Evolutionary conservation across 805 yeast genomes (phyloP), one percentile per base, ranked within the genome.

Genomic region (Candida odintsovae): DNA sequence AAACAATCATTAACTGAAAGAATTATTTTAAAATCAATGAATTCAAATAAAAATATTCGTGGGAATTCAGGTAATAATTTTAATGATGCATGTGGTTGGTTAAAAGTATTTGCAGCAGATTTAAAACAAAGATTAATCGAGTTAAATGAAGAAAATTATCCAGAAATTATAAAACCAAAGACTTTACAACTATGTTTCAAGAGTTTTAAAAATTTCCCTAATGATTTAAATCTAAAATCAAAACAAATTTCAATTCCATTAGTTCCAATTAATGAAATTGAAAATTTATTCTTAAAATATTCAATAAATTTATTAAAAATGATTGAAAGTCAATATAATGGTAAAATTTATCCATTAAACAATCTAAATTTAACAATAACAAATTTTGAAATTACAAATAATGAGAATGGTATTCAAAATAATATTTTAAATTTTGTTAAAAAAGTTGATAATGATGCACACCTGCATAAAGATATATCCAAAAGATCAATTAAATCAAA

Each of bases 31-130:
- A 88, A 90, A 60, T 82, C 95, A 0, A 92, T 94, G 98, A 82
- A 82, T 66, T 84, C 97, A 0, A 82, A 82, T 42, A 94, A 94
- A 61, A 88, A 90, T 59, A 83, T 92, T 63, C 65, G 82, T 42
- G 75, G 78, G 0, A 70, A 71, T 11, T 68, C 80, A 0, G 80
- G 90, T 3, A 64, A 63, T 3, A 70, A 72, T 2, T 50, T 73
- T 7, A 68, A 67, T 2, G 96, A 87, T 54, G 77, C 86, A 20
- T 44, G 51, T 15, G 57, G 57, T 36, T 92, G 99, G 99, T 66
- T 92, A 8, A 78, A 73, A 35, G 95, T 92, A 0, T 90, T 83
- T 67, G 75, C 86, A 2, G 90, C 90, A 0, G 99, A 92, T 56
- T 64, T 92, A 26, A 67, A 76, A 25, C 80, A 82, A 42, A 63